phyloP scores from a whole-genome alignment of 169 alveolate genomes.

The Babesia divergens region DNA sequence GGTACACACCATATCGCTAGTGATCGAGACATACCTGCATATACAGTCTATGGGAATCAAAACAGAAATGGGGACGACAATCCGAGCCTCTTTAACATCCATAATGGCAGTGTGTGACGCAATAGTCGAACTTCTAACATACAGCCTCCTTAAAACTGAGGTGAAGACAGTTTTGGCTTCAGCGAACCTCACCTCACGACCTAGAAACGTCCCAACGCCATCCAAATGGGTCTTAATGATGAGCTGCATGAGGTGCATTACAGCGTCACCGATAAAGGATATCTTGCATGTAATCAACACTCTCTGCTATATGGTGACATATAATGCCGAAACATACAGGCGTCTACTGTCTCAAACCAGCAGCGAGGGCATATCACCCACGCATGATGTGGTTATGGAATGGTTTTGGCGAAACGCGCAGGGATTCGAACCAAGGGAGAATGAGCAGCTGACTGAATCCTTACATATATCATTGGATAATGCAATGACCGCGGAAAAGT shows the following conservation, averaged over 20 bases:
- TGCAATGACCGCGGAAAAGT: background rate
- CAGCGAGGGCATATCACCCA: background rate
- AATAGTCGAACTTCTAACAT: constrained; percentile 8
- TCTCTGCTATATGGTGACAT: background rate
- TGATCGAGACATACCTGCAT: constrained; percentile 6
- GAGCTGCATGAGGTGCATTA: background rate
- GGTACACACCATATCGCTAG: background rate
- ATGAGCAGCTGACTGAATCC: background rate
- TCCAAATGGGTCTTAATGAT: background rate
- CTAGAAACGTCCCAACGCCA: background rate
- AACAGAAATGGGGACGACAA: background rate
- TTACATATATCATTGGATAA: background rate
- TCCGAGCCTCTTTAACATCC: constrained; percentile 1
- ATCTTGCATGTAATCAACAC: background rate
- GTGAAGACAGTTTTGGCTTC: too few species aligned
- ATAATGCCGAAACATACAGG: constrained; percentile 1
- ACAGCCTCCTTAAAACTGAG: background rate
- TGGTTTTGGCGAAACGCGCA: too few species aligned
- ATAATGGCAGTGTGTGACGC: background rate
- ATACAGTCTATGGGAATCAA: background rate
- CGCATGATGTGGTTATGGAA: background rate
- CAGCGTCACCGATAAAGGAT: constrained; percentile 16
- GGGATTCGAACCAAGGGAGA: background rate
- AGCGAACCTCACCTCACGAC: too few species aligned
- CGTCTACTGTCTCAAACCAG: too few species aligned